A percentile compares a stretch with the other conserved stretches of the same genome.
These are phyloP conservation scores for Botrytis galanthina DNA, from an alignment of 2,329 filamentous ascomycete genomes.

Conservation along the genomic window DNA sequence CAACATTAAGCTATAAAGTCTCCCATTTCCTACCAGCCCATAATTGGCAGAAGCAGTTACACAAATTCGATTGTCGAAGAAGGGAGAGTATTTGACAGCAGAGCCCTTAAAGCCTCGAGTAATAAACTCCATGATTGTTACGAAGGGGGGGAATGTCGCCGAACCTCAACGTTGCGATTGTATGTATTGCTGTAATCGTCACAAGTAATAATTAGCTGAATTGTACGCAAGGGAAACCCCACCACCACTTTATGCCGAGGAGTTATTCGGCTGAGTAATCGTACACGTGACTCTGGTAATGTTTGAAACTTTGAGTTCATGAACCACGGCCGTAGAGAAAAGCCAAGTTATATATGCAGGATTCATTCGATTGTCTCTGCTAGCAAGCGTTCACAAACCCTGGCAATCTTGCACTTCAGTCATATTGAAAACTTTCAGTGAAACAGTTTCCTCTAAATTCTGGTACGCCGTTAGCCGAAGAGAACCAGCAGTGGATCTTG, in stretches of 20 bases:
- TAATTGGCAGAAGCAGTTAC: conserved; percentile 93
- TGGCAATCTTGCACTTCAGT: neutral
- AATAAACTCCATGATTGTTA: conserved; percentile 77
- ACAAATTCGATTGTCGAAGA: conserved; percentile 91
- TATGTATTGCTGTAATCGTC: neutral
- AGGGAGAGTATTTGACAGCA: conserved; percentile 96
- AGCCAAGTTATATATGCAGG: neutral
- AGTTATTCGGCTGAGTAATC: neutral
- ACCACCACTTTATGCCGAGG: neutral
- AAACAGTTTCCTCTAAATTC: neutral
- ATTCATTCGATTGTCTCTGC: neutral
- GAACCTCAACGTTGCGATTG: neutral
- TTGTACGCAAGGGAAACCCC: neutral
- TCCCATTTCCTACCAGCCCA: conserved; percentile 93
- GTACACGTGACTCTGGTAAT: neutral
- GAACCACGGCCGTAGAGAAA: neutral
- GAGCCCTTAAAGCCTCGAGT: conserved; percentile 95
- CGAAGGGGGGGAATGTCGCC: neutral
- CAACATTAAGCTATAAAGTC: conserved; percentile 79
- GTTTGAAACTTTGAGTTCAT: fast-evolving
- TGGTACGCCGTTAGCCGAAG: neutral
- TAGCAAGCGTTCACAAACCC: neutral
- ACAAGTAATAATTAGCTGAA: neutral
- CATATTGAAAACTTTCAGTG: neutral
- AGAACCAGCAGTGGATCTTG: neutral